Evolutionary conservation across 306 rosid species (phyloP).

Genomic region (Ceratonia siliqua): DNA sequence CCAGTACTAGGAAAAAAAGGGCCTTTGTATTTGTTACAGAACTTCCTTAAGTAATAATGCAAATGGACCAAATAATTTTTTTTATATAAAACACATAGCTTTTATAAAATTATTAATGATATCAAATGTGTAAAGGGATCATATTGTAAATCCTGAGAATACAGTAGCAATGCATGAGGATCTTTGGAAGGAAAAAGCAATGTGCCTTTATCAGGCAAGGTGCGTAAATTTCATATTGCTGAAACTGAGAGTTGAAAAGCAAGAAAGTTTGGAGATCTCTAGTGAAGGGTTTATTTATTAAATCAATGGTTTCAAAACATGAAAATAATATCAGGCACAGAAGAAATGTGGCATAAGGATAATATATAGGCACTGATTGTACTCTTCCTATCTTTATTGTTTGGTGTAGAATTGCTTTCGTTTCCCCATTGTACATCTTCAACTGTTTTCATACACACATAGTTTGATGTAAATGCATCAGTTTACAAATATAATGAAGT

Average conservation of each 20-base stretch:
- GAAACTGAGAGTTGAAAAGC: not conserved
- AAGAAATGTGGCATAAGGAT: too few species aligned
- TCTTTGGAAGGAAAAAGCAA: too few species aligned
- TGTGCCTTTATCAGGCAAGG: not conserved
- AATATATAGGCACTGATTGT: too few species aligned
- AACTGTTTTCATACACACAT: too few species aligned
- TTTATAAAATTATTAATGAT: not conserved
- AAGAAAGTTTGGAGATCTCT: not conserved
- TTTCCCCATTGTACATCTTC: too few species aligned
- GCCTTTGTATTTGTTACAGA: too few species aligned
- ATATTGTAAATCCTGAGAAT: too few species aligned
- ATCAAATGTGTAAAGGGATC: not conserved
- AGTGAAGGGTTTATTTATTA: not conserved
- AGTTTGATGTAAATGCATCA: too few species aligned
- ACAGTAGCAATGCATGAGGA: too few species aligned
- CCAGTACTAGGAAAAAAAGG: not conserved
- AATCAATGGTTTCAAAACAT: not conserved
- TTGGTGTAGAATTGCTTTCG: too few species aligned
- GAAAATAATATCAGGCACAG: not conserved
- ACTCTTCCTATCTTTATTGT: too few species aligned
- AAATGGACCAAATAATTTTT: constrained; percentile 15
- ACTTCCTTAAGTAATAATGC: constrained; percentile 12
- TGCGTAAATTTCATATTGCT: not conserved
- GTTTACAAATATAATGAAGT: too few species aligned
- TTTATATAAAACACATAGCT: not conserved